These are phyloP conservation scores for Sungouiozyma ichnusensis DNA, from an alignment of 805 yeast genomes.

Conservation along the genomic window DNA sequence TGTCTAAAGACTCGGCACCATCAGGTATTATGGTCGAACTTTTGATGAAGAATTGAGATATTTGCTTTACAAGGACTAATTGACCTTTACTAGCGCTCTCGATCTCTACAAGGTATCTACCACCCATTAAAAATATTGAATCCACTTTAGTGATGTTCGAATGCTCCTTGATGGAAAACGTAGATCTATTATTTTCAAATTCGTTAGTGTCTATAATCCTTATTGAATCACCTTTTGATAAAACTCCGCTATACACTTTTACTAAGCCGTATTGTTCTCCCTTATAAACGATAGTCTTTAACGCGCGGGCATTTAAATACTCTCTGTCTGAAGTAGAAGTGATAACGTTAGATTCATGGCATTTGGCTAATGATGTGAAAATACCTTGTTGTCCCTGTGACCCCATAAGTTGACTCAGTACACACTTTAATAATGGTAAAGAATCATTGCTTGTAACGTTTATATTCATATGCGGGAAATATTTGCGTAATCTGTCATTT, in stretches of 20 bases:
- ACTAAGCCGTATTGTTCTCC: conserved; percentile 46
- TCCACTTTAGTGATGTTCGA: conserved; percentile 22
- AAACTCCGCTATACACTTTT: conserved; percentile 50
- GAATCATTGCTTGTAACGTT: conserved; percentile 35
- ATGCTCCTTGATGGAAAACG: conserved; percentile 19
- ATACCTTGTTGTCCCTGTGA: conserved; percentile 38
- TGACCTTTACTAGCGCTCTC: conserved; percentile 50
- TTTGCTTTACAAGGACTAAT: conserved; percentile 57
- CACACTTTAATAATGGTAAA: conserved; percentile 43
- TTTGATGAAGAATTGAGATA: conserved; percentile 36
- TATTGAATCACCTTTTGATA: conserved; percentile 39
- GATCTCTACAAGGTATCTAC: conserved; percentile 54
- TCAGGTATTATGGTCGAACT: conserved; percentile 49
- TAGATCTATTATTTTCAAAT: conserved; percentile 38
- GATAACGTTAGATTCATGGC: background rate
- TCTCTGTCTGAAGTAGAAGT: background rate
- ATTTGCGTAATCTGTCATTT: background rate
- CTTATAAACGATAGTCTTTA: conserved; percentile 50
- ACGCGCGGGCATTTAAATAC: conserved; percentile 34
- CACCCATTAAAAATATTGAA: conserved; percentile 46
- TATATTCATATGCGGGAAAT: background rate
- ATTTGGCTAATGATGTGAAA: conserved; percentile 30
- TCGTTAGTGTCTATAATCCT: conserved; percentile 44
- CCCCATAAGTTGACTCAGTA: conserved; percentile 43
- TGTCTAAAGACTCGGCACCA: conserved; percentile 15